phyloP scores from a whole-genome alignment of 805 yeast species.

The Suhomyces pyralidae region DNA sequence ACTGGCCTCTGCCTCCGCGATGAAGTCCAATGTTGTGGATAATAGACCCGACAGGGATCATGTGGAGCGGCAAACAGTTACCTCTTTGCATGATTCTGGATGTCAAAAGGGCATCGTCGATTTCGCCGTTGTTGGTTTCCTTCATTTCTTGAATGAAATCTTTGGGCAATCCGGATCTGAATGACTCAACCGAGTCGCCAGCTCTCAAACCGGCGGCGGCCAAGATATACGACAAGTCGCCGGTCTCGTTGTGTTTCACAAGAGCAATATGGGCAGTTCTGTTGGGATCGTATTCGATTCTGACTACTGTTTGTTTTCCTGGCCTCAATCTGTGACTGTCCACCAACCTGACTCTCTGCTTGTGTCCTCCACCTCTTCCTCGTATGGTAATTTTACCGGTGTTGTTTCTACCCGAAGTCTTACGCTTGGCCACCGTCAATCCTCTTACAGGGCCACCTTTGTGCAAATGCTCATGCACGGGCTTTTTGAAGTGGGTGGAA shows the following conservation, averaged over 20 bases:
- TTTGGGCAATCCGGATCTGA: conserved; percentile 81
- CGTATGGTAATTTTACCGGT: conserved; percentile 86
- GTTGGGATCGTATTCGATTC: conserved; percentile 95
- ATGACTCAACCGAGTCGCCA: conserved; percentile 88
- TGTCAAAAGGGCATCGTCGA: conserved; percentile 88
- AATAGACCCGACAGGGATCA: conserved; percentile 94
- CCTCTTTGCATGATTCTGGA: conserved; percentile 89
- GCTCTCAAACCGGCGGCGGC: conserved; percentile 92
- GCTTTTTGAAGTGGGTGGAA: conserved; percentile 82
- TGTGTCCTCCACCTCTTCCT: conserved; percentile 97
- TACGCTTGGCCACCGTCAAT: conserved; percentile 68
- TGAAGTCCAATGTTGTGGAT: conserved; percentile 81
- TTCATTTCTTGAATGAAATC: conserved; percentile 72
- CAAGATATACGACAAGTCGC: conserved; percentile 69
- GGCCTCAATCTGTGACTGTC: conserved; percentile 66
- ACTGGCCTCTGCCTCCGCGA: conserved; percentile 73
- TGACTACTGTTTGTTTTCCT: conserved; percentile 75
- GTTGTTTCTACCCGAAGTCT: conserved; percentile 85
- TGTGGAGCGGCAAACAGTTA: conserved; percentile 85
- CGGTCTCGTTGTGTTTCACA: conserved; percentile 60
- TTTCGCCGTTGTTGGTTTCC: conserved; percentile 61
- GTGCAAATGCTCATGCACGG: conserved; percentile 82
- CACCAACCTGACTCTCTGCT: conserved; percentile 77
- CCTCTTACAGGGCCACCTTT: conserved; percentile 78
- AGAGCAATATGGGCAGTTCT: conserved; percentile 92